Conservation (phyloP, 306 rosid genomes). For the Lathyrus tuberosus region DNA sequence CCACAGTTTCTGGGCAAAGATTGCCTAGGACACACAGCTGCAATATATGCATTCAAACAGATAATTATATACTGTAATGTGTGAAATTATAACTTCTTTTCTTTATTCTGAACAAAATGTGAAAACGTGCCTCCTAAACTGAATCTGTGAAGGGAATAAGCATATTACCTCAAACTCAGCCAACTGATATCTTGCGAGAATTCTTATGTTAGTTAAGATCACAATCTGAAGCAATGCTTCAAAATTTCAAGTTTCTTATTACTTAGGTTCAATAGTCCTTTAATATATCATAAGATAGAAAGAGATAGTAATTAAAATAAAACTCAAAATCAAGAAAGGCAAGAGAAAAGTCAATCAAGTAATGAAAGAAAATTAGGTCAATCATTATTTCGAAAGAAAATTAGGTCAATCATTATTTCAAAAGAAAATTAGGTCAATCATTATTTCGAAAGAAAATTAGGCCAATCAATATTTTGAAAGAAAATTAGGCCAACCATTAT, state of each 20-base stretch:
- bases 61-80: not conserved
- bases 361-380: slow-evolving; percentile 12
- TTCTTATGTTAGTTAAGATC: slow-evolving; percentile 75
- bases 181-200: slow-evolving; percentile 80
- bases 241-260: slow-evolving; percentile 27
- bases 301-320: not conserved
- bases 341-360: slow-evolving; percentile 4
- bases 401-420: not conserved
- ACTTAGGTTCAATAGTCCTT: no score
- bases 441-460: slow-evolving; percentile 5
- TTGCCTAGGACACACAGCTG: slow-evolving; percentile 98
- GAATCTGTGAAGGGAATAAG: not conserved
- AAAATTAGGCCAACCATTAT: slow-evolving; percentile 14
- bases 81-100: slow-evolving; percentile 15
- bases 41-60: slow-evolving; percentile 36
- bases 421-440: slow-evolving; percentile 14
- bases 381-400: slow-evolving; percentile 10
- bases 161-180: slow-evolving; percentile 89
- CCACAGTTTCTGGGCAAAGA: slow-evolving; percentile 99
- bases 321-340: slow-evolving; percentile 5
- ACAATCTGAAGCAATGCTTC: slow-evolving; percentile 33
- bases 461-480: slow-evolving; percentile 9
- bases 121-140: slow-evolving; percentile 8
- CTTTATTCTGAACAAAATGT: not conserved
- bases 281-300: not conserved